phyloP scores from a whole-genome alignment of 116 monocot species.

The Papilionanthe hybrid region DNA sequence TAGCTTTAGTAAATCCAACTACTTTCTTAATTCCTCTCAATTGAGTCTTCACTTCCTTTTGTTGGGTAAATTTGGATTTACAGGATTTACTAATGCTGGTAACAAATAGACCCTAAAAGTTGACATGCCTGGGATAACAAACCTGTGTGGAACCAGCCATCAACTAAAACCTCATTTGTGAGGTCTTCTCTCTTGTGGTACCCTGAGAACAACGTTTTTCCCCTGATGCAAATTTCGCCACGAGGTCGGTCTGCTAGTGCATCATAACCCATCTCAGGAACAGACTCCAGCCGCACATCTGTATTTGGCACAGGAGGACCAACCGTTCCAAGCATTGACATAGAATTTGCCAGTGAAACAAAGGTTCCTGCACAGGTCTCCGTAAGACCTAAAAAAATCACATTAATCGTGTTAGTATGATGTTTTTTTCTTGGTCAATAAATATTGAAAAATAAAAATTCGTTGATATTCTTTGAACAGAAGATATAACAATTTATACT shows the following conservation, averaged over 20 bases:
- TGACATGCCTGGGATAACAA: slow-evolving; percentile 4
- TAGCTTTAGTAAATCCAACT: no score
- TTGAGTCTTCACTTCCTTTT: no score
- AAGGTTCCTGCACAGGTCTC: slow-evolving; percentile 91
- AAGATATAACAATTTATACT: no score
- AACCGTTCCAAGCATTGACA: slow-evolving; percentile 85
- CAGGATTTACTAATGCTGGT: no score
- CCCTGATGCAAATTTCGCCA: slow-evolving; percentile 82
- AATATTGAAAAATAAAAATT: background rate
- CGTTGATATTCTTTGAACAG: background rate
- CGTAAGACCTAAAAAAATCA: slow-evolving; percentile 55
- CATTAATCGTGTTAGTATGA: background rate
- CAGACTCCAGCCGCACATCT: slow-evolving; percentile 83
- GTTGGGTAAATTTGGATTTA: no score
- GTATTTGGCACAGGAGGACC: slow-evolving; percentile 95
- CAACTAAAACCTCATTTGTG: slow-evolving; percentile 75
- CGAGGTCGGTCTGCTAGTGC: slow-evolving; percentile 54
- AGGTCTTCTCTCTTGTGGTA: slow-evolving; percentile 92
- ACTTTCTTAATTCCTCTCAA: no score
- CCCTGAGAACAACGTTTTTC: slow-evolving; percentile 77
- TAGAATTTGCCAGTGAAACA: slow-evolving; percentile 70
- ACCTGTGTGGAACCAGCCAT: slow-evolving; percentile 99
- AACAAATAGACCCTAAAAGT: background rate
- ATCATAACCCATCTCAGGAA: slow-evolving; percentile 93
- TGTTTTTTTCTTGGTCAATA: background rate